Evolutionary conservation across 305 asterid genomes (phyloP).

Genomic region (Ilex paraguariensis): DNA sequence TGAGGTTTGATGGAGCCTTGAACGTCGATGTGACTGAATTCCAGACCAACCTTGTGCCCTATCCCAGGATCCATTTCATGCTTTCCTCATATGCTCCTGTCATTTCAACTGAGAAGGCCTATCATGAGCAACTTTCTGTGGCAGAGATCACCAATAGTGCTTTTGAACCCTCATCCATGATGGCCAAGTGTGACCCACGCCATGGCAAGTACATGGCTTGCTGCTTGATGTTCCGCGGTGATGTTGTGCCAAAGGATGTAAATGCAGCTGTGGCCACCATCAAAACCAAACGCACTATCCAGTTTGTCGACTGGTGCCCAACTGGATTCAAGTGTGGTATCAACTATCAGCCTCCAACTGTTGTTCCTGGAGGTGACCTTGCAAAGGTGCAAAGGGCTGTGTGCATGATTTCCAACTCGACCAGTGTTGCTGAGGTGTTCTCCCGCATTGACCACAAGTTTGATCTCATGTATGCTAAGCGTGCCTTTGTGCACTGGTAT

Average conservation of each 20-base stretch:
- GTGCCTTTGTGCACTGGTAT: conserved; percentile 28
- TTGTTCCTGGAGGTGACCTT: conserved; percentile 25
- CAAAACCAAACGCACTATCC: conserved; percentile 28
- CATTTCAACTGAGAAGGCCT: conserved; percentile 23
- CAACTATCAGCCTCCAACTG: conserved; percentile 26
- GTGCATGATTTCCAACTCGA: conserved; percentile 27
- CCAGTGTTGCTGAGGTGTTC: conserved; percentile 23
- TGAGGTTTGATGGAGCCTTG: conserved; percentile 30
- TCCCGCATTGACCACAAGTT: conserved; percentile 22
- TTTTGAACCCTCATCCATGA: conserved; percentile 29
- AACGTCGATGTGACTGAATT: conserved; percentile 27
- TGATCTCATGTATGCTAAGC: conserved; percentile 23
- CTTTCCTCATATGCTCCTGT: conserved; percentile 29
- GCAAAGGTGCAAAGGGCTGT: conserved; percentile 28
- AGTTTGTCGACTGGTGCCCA: conserved; percentile 30
- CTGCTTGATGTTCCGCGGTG: conserved; percentile 32
- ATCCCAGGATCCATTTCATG: conserved; percentile 21
- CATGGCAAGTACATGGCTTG: conserved; percentile 30
- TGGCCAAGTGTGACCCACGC: conserved; percentile 29
- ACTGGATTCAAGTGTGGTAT: conserved; percentile 28
- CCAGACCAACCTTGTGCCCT: conserved; percentile 32
- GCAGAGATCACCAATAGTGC: conserved; percentile 28
- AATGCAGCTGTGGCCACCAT: conserved; percentile 27
- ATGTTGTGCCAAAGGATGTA: conserved; percentile 26
- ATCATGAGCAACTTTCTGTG: conserved; percentile 26